Conservation (phyloP, 208 protist genomes). For the Trypanosoma vivax region DNA sequence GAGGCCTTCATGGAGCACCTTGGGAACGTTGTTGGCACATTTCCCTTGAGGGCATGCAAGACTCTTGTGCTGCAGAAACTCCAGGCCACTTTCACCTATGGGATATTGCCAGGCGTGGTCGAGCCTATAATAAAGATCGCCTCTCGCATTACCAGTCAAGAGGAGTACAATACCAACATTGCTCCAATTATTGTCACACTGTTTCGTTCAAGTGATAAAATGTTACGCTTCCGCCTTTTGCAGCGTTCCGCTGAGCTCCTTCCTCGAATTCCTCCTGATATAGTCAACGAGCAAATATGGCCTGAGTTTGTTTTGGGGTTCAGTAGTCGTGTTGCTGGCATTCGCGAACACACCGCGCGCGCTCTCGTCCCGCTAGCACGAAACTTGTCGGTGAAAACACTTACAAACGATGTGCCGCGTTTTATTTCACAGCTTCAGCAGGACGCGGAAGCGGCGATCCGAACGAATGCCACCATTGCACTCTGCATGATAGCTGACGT, state of each 20-base stretch:
- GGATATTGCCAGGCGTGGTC: conserved; percentile 28
- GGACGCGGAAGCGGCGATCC: conserved; percentile 63
- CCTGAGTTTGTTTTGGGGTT: conserved; percentile 66
- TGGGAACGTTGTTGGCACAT: conserved; percentile 25
- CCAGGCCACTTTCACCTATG: conserved; percentile 42
- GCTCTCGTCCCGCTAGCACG: conserved; percentile 65
- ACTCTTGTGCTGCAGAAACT: conserved; percentile 59
- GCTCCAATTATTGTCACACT: conserved; percentile 54
- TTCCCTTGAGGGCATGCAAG: conserved; percentile 53
- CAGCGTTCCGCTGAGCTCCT: conserved; percentile 41
- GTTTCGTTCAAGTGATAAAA: conserved; percentile 45
- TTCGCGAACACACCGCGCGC: conserved; percentile 71
- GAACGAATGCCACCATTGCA: conserved; percentile 85
- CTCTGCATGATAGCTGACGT: conserved; percentile 50
- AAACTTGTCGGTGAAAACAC: conserved; percentile 31
- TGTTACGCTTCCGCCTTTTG: conserved; percentile 65
- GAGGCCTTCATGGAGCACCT: conserved; percentile 60
- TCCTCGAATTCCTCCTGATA: conserved; percentile 23
- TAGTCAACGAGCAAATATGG: conserved; percentile 62
- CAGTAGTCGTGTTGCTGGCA: conserved; percentile 31
- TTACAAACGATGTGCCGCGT: conserved; percentile 51
- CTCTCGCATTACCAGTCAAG: conserved; percentile 20
- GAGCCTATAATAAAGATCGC: conserved; percentile 60
- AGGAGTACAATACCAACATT: conserved; percentile 48
- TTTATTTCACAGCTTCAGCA: conserved; percentile 57